Base-by-base conservation (phyloP, 495 filamentous ascomycete species). In the Trichoderma orchidacearum region DNA sequence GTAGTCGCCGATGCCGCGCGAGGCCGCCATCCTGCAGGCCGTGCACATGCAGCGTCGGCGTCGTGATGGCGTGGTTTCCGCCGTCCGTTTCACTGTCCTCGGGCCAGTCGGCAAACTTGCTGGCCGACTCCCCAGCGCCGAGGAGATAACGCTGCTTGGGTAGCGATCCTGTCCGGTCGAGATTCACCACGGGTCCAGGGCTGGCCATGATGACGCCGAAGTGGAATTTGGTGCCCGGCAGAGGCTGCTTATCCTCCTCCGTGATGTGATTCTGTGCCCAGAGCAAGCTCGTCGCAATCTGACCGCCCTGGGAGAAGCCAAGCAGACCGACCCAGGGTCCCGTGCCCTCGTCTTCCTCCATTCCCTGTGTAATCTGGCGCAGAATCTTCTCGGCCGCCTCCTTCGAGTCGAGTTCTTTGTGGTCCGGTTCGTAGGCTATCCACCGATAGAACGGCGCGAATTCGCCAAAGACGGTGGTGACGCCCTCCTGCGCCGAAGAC, bases 1-100 rank as follows among this genome's bases (percentile, higher is more conserved):
- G 56, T 61, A 85, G 62, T 58, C 71, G 66, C 56, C 72, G 62
- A 58, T 85, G 82, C 30, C 77, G 56, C 41, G 74, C 61, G 29
- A 85, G 57, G 0, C 80, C 80, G 45, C 67, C 63, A 61, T 86
- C 83, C 32, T 61, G 65, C 64, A 78, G 56, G 0, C 83, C 83
- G 66, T 85, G 83, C 5, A 86, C 77, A 66, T 86, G 83, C 27
- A 85, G 57, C 13, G 81, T 84, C 30, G 81, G 80, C n/a, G 80
- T 61, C n/a, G 54, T 63, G 15, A 69, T 27, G 32, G 61, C 36
- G 31, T 71, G 67, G 41, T 21, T 45, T 8, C 25, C 21, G 15
- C 50, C 18, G 6, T 35, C 27, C 15, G 12, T 18, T 9, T 54
- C 32, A n/a, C n/a, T n/a, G 3, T 27, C 32, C 1, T 36, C 36